Percentiles rank a stretch among this genome's conserved stretches.
Conservation (phyloP, 345 rosid species). For the Pugionium dolabratum region DNA sequence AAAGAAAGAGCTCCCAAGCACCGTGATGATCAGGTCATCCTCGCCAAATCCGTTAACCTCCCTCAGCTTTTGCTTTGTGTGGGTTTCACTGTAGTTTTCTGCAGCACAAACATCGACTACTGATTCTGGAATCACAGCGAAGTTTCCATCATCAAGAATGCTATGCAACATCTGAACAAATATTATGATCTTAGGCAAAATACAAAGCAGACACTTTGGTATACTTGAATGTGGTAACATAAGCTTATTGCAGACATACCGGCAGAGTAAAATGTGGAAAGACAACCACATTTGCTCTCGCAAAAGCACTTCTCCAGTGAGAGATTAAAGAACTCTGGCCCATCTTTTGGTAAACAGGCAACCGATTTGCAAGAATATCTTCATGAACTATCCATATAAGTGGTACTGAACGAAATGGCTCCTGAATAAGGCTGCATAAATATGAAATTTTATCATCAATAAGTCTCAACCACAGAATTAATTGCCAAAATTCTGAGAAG, state of each 20-base stretch:
- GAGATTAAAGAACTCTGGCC: constrained; percentile 64
- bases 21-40: constrained; percentile 73
- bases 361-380: constrained; percentile 75
- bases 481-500: constrained; percentile 16
- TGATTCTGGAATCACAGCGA: constrained; percentile 92
- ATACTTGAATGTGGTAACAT: constrained; percentile 20
- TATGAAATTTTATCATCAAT: constrained; percentile 57
- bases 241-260: constrained; percentile 48
- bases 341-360: constrained; percentile 63
- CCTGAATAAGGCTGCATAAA: constrained; percentile 98
- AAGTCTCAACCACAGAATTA: constrained; percentile 39
- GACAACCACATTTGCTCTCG: constrained; percentile 74
- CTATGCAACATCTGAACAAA: constrained; percentile 85
- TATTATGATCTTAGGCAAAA: constrained; percentile 39
- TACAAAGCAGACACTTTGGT: constrained; percentile 26
- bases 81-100: constrained; percentile 61
- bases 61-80: constrained; percentile 64
- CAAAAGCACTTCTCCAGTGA: constrained; percentile 73
- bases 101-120: constrained; percentile 92
- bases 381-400: constrained; percentile 95
- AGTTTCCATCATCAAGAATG: constrained; percentile 92
- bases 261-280: constrained; percentile 83
- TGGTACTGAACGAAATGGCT: constrained; percentile 88
- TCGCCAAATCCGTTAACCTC: constrained; percentile 53
- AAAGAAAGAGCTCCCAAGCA: constrained; percentile 85